These are phyloP conservation scores for Cercospora sojina DNA, from an alignment of 2,329 filamentous ascomycete genomes.

Conservation along the genomic window DNA sequence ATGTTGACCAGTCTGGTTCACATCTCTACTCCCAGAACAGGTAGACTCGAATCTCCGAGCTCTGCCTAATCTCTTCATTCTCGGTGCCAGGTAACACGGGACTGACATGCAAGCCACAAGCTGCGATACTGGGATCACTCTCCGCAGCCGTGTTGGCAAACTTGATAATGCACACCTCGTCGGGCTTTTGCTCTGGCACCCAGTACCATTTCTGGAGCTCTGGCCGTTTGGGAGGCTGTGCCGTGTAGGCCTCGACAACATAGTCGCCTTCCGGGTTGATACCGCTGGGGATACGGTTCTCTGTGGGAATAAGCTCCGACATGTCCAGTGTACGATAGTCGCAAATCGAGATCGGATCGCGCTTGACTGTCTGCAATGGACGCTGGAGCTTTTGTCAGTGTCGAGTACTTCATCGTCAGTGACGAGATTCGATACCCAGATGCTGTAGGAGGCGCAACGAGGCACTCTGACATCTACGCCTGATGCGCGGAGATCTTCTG, in stretches of 20 bases:
- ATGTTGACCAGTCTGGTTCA: not conserved
- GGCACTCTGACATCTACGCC: conserved; percentile 22
- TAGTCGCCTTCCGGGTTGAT: conserved; percentile 21
- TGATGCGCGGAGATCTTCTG: conserved; percentile 15
- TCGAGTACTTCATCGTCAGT: not conserved
- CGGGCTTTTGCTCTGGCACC: conserved; percentile 23
- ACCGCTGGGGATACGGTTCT: conserved; percentile 21
- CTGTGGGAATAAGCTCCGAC: conserved; percentile 19
- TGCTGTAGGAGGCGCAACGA: conserved; percentile 20
- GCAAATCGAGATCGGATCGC: conserved; percentile 24
- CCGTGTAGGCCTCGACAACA: conserved; percentile 19
- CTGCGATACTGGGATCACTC: conserved; percentile 14
- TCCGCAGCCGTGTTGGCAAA: conserved; percentile 22
- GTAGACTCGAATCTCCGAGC: conserved; percentile 22
- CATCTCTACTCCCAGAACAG: conserved; percentile 21
- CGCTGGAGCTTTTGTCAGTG: conserved; percentile 10
- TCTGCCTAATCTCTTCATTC: conserved; percentile 19
- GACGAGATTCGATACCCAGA: conserved; percentile 17
- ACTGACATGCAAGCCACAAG: conserved; percentile 21
- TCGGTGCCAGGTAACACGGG: conserved; percentile 19
- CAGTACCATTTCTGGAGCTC: conserved; percentile 24
- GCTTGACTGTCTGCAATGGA: conserved; percentile 22
- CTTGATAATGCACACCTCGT: conserved; percentile 25
- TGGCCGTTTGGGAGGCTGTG: conserved; percentile 16
- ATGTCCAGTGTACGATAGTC: conserved; percentile 21